Evolutionary conservation across 805 yeast species (phyloP), one percentile per base, ranked within the genome.

Genomic region (Candida patagonica): DNA sequence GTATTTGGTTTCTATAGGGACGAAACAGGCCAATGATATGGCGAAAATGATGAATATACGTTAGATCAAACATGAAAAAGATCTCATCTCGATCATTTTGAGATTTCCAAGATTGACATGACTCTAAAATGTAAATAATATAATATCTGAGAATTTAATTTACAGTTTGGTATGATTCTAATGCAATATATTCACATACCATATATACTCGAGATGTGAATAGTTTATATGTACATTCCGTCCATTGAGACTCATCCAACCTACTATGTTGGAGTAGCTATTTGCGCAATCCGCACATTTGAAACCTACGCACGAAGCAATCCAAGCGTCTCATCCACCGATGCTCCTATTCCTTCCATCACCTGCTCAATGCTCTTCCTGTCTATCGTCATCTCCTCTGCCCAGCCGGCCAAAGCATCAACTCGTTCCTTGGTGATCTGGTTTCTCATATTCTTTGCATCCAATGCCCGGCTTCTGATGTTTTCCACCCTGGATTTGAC

Each of bases 1-100:
- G 24, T 61, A 52, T 38, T 46, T 55, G 12, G 57, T 60, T 1
- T 43, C 61, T 12, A 57, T 50, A 6, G 66, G 66, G 5, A 50
- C 57, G 6, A 56, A 57, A 41, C 47, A 62, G 31, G 53, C 55
- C 13, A 51, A 59, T 15, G 54, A 50, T 16, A 46, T 59, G 48
- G 59, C 52, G 12, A 46, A 53, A 23, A 39, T 44, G 35, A 45
- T 60, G 26, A 36, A 38, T 8, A 22, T 42, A 10, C 41, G 26
- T 21, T 35, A 31, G n/a, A n/a, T n/a, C n/a, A n/a, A n/a, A n/a
- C n/a, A n/a, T n/a, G n/a, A n/a, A n/a, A n/a, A n/a, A n/a, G n/a
- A n/a, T n/a, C n/a, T n/a, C n/a, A n/a, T n/a, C n/a, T n/a, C n/a
- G n/a, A n/a, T n/a, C n/a, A n/a, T n/a, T n/a, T n/a, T n/a, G n/a